phyloP scores from a whole-genome alignment of 352 stramenopile species.

The Phytophthora ohioensis region DNA sequence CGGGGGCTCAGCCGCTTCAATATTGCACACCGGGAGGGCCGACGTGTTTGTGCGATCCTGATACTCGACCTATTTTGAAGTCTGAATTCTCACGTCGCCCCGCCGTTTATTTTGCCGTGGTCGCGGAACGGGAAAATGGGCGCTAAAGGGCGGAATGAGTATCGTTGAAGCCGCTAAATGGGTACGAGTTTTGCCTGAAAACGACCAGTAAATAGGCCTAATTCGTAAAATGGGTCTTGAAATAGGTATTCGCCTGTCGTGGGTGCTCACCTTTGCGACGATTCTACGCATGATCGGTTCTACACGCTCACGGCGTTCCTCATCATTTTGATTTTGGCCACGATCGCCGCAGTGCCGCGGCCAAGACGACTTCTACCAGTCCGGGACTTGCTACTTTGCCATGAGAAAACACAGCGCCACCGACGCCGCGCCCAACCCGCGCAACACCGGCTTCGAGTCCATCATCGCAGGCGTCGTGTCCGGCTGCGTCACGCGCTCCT shows the following conservation, averaged over 20 bases:
- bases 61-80: too few relatives aligned
- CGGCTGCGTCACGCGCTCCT: constrained; percentile 83
- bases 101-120: constrained; percentile 28
- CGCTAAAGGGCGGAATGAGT: neutral
- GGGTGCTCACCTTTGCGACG: too few relatives aligned
- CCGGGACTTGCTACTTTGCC: constrained; percentile 8
- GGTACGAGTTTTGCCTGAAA: neutral
- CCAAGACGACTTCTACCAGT: constrained; percentile 24
- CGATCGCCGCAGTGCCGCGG: neutral
- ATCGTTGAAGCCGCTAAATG: constrained; percentile 10
- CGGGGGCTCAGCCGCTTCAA: neutral
- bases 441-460: constrained; percentile 60
- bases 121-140: constrained; percentile 3
- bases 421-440: neutral
- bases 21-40: constrained; percentile 11
- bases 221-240: neutral
- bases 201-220: neutral
- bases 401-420: constrained; percentile 27
- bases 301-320: neutral
- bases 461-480: constrained; percentile 79
- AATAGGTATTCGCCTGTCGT: neutral
- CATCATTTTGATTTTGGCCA: constrained; percentile 35
- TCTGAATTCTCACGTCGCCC: constrained; percentile 16
- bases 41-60: constrained; percentile 8
- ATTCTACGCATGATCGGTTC: neutral